These are phyloP conservation scores for Neurospora terricola DNA, from an alignment of 495 filamentous ascomycete species.

Conservation along the genomic window DNA sequence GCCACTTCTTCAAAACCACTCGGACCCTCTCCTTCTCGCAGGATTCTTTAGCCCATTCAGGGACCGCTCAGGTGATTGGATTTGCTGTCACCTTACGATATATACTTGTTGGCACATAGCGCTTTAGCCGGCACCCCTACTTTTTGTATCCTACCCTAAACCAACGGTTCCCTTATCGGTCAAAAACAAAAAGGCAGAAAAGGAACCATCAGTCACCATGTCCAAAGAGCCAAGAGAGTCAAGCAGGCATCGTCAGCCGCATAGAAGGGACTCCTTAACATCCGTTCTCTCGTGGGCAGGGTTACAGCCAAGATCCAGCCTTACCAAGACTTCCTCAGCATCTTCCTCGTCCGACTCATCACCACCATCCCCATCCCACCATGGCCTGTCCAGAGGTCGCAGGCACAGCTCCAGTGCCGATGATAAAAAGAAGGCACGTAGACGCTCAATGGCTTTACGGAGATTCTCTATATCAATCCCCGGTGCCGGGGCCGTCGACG, in stretches of 20 bases:
- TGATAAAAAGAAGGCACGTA: conserved; percentile 24
- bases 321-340: conserved; percentile 5
- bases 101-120: background rate
- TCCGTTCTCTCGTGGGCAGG: conserved; percentile 21
- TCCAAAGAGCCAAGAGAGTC: conserved; percentile 19
- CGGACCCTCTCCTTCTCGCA: background rate
- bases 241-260: conserved; percentile 17
- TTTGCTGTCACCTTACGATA: background rate
- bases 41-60: background rate
- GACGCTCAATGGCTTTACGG: conserved; percentile 17
- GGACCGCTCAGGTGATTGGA: background rate
- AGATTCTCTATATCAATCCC: conserved; percentile 14
- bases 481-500: conserved; percentile 3
- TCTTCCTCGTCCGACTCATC: conserved; percentile 5
- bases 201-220: conserved; percentile 9
- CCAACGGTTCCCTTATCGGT: background rate
- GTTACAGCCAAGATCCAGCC: conserved; percentile 10
- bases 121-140: background rate
- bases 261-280: conserved; percentile 22
- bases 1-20: conserved; percentile 8
- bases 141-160: background rate
- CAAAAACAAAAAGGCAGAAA: background rate
- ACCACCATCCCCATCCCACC: conserved; percentile 1
- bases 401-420: conserved; percentile 21
- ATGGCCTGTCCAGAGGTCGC: conserved; percentile 12